These are phyloP conservation scores for Beauveria bassiana DNA, from an alignment of 2,329 filamentous ascomycete genomes.

Conservation along the genomic window DNA sequence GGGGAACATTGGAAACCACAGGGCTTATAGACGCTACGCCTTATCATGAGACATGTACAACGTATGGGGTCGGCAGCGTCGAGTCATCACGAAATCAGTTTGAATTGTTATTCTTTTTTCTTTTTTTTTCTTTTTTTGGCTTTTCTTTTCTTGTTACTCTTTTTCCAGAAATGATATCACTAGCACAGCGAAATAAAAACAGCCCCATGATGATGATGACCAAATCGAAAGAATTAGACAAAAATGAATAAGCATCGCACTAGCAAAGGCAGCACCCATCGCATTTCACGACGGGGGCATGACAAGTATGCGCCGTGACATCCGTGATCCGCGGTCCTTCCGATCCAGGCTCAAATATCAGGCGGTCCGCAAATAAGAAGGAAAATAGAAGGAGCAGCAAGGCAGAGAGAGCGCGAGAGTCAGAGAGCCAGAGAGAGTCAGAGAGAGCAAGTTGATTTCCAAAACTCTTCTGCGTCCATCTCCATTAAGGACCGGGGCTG, in stretches of 20 bases:
- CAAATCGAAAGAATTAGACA: background rate
- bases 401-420: background rate
- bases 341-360: slow-evolving; percentile 4
- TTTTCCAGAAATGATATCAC: background rate
- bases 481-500: background rate
- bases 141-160: background rate
- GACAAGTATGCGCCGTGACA: background rate
- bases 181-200: background rate
- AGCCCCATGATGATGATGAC: background rate
- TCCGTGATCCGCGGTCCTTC: background rate
- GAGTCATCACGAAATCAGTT: background rate
- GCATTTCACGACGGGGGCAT: background rate
- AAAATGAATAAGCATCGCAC: too few species aligned
- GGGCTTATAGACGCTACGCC: slow-evolving; percentile 10
- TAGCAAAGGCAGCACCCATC: too few species aligned
- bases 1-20: background rate
- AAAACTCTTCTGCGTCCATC: background rate
- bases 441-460: background rate
- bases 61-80: background rate
- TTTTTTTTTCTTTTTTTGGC: too few species aligned
- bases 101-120: background rate
- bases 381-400: background rate
- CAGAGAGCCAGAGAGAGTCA: background rate
- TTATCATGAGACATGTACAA: slow-evolving; percentile 2
- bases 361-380: background rate